Base-by-base conservation (phyloP, 305 asterid genomes). In the Fraxinus sp. region DNA sequence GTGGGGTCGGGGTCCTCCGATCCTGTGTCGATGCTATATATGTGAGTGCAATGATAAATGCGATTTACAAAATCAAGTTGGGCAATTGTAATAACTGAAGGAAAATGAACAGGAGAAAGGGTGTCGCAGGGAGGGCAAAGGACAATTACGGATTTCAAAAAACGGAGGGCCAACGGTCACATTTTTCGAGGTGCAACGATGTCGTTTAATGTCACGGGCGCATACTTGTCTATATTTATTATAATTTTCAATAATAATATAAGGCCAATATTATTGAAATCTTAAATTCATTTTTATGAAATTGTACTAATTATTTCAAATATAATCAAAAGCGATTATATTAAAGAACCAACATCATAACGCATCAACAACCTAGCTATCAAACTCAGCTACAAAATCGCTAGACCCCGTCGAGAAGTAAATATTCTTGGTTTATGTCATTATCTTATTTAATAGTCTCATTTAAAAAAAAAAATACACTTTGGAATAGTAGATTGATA, bases 151-250 rank as follows among this genome's bases (percentile, higher is more conserved):
- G 76, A 28, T 74, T 83, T 88, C 84, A 16, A 82, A 88, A 77
- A 74, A 16, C 55, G 87, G n/a, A 78, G 80, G 82, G 30, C 82
- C 43, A 86, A 88, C 91, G 91, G 91, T 86, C 91, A 84, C 89
- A 75, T 70, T 35, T 35, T 9, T 80, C 89, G 91, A 88, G 85
- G 89, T 3, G 3, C 5, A 24, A 80, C 90, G 90, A 33, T 84
- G 87, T 36, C 90, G 90, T 85, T 75, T 83, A 7, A 68, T 28
- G 18, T 26, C 64, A 52, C 24, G 64, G 22, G 64, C 64, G n/a
- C n/a, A 16, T 28, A 28, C 20, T 49, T 49, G 20, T 2, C 39
- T 36, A 1, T 46, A 46, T 46, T 46, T 46, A 11, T 41, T 41
- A 41, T 41, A 41, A 41, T 43, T 43, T 43, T 43, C 55, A 43